phyloP scores from a whole-genome alignment of 2,329 filamentous ascomycete genomes.

The Apiospora saccharicola region DNA sequence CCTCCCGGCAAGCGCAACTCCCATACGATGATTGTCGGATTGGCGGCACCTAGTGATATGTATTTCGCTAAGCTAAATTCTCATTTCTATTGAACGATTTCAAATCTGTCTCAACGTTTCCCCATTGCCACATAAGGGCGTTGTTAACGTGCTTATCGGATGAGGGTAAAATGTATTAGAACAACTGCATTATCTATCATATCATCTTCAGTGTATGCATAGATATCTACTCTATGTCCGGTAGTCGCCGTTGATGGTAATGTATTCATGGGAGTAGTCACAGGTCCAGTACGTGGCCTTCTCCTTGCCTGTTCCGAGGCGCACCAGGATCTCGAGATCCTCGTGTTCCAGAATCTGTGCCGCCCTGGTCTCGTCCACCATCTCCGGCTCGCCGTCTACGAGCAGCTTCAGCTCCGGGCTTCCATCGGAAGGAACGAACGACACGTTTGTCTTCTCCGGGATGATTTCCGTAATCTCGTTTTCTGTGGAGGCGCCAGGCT shows the following conservation, averaged over 20 bases:
- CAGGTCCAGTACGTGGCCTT: conserved; percentile 84
- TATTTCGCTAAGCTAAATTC: too few relatives aligned
- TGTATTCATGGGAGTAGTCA: conserved; percentile 85
- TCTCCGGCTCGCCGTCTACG: conserved; percentile 81
- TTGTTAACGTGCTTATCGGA: neutral
- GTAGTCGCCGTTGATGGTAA: conserved; percentile 74
- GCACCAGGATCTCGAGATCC: conserved; percentile 80
- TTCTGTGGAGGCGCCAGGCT: conserved; percentile 58
- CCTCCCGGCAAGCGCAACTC: neutral
- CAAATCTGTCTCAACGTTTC: neutral
- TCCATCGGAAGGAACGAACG: conserved; percentile 81
- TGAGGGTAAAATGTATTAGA: neutral
- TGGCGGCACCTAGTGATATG: neutral
- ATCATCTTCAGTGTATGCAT: neutral
- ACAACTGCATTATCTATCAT: neutral
- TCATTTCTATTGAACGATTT: too few relatives aligned
- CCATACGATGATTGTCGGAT: neutral
- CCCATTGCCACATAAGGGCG: neutral
- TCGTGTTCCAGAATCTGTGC: conserved; percentile 80
- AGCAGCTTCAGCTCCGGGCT: conserved; percentile 78
- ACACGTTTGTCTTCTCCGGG: conserved; percentile 75
- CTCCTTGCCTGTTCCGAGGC: conserved; percentile 71
- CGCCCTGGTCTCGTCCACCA: conserved; percentile 78
- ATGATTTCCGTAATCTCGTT: conserved; percentile 70
- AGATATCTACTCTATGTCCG: conserved; percentile 54